Conservation (phyloP, 78 protist genomes). For the Dictyostelium capitatum region DNA sequence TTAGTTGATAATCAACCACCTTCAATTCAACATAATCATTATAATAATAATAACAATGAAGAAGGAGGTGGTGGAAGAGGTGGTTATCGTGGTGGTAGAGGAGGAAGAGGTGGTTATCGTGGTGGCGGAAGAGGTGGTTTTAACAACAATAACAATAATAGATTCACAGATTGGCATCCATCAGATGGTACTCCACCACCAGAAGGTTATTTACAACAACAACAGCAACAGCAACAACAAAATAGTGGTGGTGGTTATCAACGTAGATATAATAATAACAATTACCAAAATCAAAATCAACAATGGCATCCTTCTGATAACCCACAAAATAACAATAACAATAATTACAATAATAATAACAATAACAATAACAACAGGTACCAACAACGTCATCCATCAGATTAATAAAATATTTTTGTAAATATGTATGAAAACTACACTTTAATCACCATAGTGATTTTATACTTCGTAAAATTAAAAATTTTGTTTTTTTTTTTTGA, state of each 20-base stretch:
- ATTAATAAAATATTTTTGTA: neutral
- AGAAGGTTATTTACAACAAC: too few species aligned
- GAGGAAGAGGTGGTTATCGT: neutral
- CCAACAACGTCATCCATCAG: neutral
- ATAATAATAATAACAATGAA: neutral
- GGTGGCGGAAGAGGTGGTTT: neutral
- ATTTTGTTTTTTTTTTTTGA: too few species aligned
- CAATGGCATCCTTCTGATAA: slow-evolving; percentile 11
- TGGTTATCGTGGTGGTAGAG: neutral
- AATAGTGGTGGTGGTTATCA: neutral
- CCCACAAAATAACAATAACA: neutral
- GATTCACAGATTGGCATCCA: neutral
- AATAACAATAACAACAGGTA: neutral
- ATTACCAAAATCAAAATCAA: neutral
- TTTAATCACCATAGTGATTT: too few species aligned
- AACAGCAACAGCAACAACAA: neutral
- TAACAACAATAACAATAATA: neutral
- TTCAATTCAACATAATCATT: neutral
- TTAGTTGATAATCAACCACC: neutral
- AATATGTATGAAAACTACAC: too few species aligned
- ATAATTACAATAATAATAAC: neutral
- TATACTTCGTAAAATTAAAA: too few species aligned
- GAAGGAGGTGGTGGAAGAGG: neutral
- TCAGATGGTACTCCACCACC: neutral
- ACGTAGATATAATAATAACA: neutral